Base-by-base conservation (phyloP, 768 basidiomycete genomes). In the Mycena filopes region DNA sequence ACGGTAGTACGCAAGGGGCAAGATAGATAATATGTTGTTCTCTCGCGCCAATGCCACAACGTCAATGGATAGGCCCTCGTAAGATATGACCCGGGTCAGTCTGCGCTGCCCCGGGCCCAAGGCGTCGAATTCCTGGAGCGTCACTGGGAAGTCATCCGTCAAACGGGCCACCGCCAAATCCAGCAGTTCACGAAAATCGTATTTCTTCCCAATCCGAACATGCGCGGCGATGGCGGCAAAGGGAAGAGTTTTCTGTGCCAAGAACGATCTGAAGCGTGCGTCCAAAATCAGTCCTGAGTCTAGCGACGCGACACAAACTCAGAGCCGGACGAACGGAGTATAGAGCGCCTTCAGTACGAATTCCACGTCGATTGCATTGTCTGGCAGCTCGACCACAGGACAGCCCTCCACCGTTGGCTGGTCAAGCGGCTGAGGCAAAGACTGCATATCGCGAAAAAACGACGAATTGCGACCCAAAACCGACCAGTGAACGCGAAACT, bases 361-460 rank as follows among this genome's bases (percentile, higher is more conserved):
- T n/a, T 49, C 49, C 2, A 64, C 38, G 23, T 65, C 50, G n/a
- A 6, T 25, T 1, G 23, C 25, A 29, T 21, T 12, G 20, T 65
- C 63, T 29, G 16, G 20, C 9, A 58, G 25, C 42, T 65, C 43
- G 3, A 59, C 42, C 1, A 58, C 9, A n/a, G 56, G 56, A 21
- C 43, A 59, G 6, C 64, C 64, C 0, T 65, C 57, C 20, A 59
- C 51, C 11, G 28, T 55, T 1, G 25, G 43, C 23, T 55, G 53
- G 21, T 45, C 49, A 7, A 31, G 21, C 4, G 72, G 54, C 40
- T 68, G 67, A 2, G 72, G 71, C 12, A 73, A 20, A 0, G 63
- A 36, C 38, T 72, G 68, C 70, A 77, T 72, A 42, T 68, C 68
- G 15, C 41, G 49, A 50, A 75, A 76, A 15, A 76, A 63, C 1